Conservation (phyloP, 139 green algal genomes). For the Eudorina sp. region DNA sequence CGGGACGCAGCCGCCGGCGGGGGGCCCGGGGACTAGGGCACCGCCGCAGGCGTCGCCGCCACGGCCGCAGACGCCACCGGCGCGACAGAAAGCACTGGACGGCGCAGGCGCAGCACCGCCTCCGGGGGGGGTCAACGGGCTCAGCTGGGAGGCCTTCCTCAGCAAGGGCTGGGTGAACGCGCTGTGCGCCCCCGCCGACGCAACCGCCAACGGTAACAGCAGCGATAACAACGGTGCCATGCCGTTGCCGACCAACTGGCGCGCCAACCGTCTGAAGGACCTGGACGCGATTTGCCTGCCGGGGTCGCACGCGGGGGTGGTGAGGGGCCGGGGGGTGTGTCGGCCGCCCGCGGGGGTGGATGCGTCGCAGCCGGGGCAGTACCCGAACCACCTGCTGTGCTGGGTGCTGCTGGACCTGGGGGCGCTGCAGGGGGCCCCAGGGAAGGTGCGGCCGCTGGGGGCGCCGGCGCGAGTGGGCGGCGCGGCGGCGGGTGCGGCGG, state of each 20-base stretch:
- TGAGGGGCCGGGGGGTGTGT: background rate
- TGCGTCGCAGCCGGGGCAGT: background rate
- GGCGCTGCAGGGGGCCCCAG: conserved; percentile 24
- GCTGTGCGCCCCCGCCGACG: background rate
- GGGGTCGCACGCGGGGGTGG: background rate
- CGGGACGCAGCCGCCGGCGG: background rate
- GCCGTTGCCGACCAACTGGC: conserved; percentile 21
- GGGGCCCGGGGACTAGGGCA: background rate
- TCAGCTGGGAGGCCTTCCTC: conserved; percentile 31
- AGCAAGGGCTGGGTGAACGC: conserved; percentile 32
- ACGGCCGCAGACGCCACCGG: too few species aligned
- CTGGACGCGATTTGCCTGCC: conserved; percentile 29
- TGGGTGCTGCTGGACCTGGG: conserved; percentile 37
- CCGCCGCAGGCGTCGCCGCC: too few species aligned
- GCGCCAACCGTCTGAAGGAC: background rate
- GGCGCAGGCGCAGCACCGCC: too few species aligned
- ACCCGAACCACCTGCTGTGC: conserved; percentile 51
- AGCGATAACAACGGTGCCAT: background rate
- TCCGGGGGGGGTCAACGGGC: background rate
- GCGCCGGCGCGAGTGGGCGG: background rate
- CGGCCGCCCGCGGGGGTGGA: conserved; percentile 9
- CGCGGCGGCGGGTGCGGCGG: background rate
- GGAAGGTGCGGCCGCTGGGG: conserved; percentile 34
- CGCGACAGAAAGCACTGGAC: too few species aligned
- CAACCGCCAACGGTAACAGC: background rate